Conservation (phyloP, 2,329 filamentous ascomycete species). For the Ceratocystis eucalypticola region DNA sequence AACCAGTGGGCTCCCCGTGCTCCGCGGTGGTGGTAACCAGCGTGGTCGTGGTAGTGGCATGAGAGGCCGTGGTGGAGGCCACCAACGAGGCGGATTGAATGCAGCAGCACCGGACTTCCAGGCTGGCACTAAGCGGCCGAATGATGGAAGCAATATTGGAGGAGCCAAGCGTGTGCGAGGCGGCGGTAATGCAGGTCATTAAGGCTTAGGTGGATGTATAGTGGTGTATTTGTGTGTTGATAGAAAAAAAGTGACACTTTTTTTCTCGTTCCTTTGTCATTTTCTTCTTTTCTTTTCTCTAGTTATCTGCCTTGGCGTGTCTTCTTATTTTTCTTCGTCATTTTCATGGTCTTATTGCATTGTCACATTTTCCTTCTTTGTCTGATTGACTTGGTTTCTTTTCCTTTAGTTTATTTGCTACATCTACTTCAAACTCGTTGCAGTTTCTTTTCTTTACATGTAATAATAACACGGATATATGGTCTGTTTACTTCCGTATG, state of each 20-base stretch:
- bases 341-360: constrained; percentile 6
- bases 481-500: background rate
- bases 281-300: background rate
- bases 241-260: background rate
- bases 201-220: background rate
- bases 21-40: constrained; percentile 28
- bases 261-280: constrained; percentile 5
- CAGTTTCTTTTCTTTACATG: background rate
- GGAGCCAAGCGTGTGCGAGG: constrained; percentile 33
- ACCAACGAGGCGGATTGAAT: constrained; percentile 30
- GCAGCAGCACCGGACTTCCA: constrained; percentile 42
- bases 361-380: background rate
- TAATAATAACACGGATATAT: background rate
- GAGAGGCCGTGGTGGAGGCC: constrained; percentile 30
- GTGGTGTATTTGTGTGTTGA: too few relatives aligned
- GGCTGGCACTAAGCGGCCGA: constrained; percentile 42
- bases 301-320: background rate
- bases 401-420: background rate
- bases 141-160: constrained; percentile 35
- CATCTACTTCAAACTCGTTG: background rate
- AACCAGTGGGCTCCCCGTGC: constrained; percentile 29
- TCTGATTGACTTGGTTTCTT: background rate
- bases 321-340: constrained; percentile 6
- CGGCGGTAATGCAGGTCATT: constrained; percentile 17
- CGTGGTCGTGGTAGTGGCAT: constrained; percentile 25